These are phyloP conservation scores for Rhizopus sp. DNA, from an alignment of 371 early-diverging fungal species.

Conservation along the genomic window DNA sequence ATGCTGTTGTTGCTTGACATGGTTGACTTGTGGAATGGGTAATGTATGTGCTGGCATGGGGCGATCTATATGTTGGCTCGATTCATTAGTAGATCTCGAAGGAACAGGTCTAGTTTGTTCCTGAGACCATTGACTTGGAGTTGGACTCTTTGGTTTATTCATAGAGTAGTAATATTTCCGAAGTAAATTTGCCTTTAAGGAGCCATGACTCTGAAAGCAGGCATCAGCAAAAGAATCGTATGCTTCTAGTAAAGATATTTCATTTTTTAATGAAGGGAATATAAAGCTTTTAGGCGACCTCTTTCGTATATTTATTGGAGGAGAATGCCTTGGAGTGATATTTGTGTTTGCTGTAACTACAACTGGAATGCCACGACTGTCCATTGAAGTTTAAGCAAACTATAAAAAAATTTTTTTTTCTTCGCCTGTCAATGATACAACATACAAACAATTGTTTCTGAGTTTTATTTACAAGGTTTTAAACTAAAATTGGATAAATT, in stretches of 20 bases:
- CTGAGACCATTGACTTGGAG: not conserved
- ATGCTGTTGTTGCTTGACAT: not conserved
- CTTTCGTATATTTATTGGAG: constrained; percentile 3
- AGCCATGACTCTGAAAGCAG: constrained; percentile 17
- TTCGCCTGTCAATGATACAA: too few species aligned
- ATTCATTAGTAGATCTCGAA: too few species aligned
- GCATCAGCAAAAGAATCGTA: constrained; percentile 24
- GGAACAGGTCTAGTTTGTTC: not conserved
- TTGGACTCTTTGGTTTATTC: not conserved
- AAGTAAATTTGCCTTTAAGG: not conserved
- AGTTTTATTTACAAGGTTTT: too few species aligned
- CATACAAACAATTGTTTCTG: too few species aligned
- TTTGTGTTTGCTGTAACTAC: constrained; percentile 11
- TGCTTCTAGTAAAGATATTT: constrained; percentile 22
- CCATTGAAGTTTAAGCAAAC: constrained; percentile 11
- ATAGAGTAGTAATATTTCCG: not conserved
- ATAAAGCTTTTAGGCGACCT: constrained; percentile 4
- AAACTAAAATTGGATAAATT: too few species aligned
- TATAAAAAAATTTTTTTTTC: not conserved
- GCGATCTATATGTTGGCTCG: too few species aligned
- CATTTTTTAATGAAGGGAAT: constrained; percentile 8
- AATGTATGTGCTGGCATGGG: too few species aligned
- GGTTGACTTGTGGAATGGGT: too few species aligned
- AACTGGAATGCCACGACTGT: constrained; percentile 30
- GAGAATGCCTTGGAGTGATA: constrained; percentile 10